Base-by-base conservation (phyloP, 441 rosid species). In the Theobroma grandiflorum region DNA sequence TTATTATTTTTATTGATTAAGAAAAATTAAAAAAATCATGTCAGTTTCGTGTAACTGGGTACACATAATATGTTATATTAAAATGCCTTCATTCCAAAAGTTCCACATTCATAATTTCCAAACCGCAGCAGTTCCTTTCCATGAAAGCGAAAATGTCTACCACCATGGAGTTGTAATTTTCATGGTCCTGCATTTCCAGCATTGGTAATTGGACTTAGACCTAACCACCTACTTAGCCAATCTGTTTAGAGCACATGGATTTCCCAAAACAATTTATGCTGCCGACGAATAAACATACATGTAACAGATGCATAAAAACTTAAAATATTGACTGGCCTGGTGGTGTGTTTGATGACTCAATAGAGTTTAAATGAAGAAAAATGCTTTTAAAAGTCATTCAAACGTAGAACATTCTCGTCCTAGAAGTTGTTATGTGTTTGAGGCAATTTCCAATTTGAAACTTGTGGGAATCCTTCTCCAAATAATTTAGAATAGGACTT, bases 401-500 rank as follows among this genome's bases (percentile, higher is more conserved):
- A 81, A 72, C 72, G 9, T 57, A 16, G 37, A 78, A 71, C 66
- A 61, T 76, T 76, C 86, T 74, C 42, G 38, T 8, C 10, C 74
- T 2, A 74, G 31, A 67, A 65, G 59, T 8, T 67, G 77, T 69
- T 66, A 10, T 74, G 67, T 68, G 67, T 53, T 85, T 71, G 70
- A 43, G 79, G 79, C 81, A 78, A 79, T 22, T 35, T 71, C 67
- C 47, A 74, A 61, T 75, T 78, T 55, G 76, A 72, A 71, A 68
- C 82, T 80, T 72, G 84, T 78, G 83, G 79, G 86, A 73, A 75
- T 62, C 58, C 47, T 72, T 49, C 12, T 62, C 55, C 20, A n/a
- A 35, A 18, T 18, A 8, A 37, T 62, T 59, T 61, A 66, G 85
- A 80, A 81, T 81, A 57, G 20, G 83, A 76, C 79, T 53, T 75